phyloP scores from a whole-genome alignment of 352 stramenopile genomes.

The Phytophthora ramorum region DNA sequence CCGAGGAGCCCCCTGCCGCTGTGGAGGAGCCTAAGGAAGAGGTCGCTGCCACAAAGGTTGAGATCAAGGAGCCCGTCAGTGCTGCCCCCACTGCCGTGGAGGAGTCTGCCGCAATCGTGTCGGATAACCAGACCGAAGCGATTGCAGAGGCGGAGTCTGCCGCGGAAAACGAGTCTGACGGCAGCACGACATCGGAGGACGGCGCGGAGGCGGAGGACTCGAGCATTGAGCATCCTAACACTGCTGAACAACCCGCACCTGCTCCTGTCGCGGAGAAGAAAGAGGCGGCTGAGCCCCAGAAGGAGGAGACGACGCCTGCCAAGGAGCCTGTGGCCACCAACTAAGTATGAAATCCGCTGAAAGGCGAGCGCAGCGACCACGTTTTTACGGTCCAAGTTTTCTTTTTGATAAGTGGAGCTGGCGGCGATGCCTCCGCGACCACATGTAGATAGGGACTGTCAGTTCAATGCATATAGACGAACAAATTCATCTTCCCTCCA shows the following conservation, averaged over 20 bases:
- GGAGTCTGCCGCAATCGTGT: background rate
- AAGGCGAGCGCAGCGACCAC: constrained; percentile 18
- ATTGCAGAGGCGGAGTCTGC: background rate
- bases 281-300: constrained; percentile 15
- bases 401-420: constrained; percentile 26
- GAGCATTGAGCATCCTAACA: constrained; percentile 22
- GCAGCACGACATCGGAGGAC: constrained; percentile 40
- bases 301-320: constrained; percentile 15
- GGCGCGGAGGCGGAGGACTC: constrained; percentile 31
- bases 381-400: constrained; percentile 13
- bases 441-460: constrained; percentile 33
- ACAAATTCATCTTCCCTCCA: constrained; percentile 5
- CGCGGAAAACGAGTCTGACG: constrained; percentile 30
- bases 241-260: constrained; percentile 18
- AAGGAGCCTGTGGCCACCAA: constrained; percentile 24
- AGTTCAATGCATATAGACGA: constrained; percentile 37
- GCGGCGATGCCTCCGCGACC: background rate
- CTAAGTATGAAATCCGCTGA: constrained; percentile 39
- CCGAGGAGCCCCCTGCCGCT: background rate
- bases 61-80: background rate
- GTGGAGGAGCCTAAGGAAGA: background rate
- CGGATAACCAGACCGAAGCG: constrained; percentile 22
- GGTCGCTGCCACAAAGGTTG: background rate
- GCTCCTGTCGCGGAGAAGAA: constrained; percentile 30
- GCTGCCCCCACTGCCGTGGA: background rate